phyloP scores from a whole-genome alignment of 1,284 basidiomycete species.

The Cerioporus squamosus region DNA sequence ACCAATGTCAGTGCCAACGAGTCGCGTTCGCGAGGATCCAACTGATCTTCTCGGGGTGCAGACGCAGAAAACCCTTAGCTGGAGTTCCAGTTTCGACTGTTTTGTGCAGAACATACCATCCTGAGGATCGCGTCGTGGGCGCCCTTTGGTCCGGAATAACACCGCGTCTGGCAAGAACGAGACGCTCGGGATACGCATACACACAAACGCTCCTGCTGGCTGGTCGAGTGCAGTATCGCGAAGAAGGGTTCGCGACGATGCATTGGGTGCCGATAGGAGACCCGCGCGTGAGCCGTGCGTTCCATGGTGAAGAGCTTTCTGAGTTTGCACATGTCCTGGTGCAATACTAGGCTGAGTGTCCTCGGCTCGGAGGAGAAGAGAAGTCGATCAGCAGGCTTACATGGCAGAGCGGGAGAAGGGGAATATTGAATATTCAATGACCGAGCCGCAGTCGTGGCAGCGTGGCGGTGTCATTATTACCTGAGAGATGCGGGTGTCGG shows the following conservation, averaged over 20 bases:
- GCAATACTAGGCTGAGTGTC: too few relatives aligned
- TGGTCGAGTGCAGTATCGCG: too few relatives aligned
- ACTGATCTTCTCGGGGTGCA: constrained; percentile 9
- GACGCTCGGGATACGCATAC: constrained; percentile 11
- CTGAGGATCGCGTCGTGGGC: background rate
- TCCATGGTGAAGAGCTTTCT: too few relatives aligned
- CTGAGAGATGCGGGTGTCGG: background rate
- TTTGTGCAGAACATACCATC: background rate
- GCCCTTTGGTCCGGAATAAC: constrained; percentile 4
- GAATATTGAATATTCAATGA: too few relatives aligned
- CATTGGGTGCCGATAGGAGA: background rate
- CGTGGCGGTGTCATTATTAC: too few relatives aligned
- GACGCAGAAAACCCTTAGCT: background rate
- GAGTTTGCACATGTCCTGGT: too few relatives aligned
- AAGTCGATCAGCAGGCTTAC: too few relatives aligned
- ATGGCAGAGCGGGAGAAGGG: too few relatives aligned
- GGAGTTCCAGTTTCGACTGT: constrained; percentile 5
- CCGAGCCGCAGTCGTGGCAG: too few relatives aligned
- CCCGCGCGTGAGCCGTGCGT: too few relatives aligned
- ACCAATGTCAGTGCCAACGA: background rate
- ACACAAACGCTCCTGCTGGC: constrained; percentile 2
- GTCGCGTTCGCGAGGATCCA: constrained; percentile 6
- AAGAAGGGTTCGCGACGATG: background rate
- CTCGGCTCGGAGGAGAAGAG: too few relatives aligned
- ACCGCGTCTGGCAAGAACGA: background rate